A percentile compares a stretch with the other conserved stretches of the same genome.
phyloP scores from a whole-genome alignment of 1,284 basidiomycete genomes.

The Leucoagaricus sp. region DNA sequence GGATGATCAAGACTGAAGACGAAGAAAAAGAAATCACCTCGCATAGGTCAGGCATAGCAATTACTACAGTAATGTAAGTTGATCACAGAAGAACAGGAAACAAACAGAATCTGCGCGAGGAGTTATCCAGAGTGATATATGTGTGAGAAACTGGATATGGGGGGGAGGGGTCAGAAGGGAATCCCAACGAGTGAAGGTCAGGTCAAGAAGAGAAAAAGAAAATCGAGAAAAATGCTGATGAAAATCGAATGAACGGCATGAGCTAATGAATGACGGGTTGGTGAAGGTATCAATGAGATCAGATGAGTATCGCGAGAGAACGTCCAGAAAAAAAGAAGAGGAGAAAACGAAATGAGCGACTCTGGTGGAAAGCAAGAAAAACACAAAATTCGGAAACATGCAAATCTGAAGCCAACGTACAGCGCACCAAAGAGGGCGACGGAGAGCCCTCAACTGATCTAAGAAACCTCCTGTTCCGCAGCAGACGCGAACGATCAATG shows the following conservation, averaged over 20 bases:
- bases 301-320: not conserved
- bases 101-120: conserved; percentile 4
- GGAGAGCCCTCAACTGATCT: not conserved
- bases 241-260: conserved; percentile 8
- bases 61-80: conserved; percentile 22
- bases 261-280: not conserved
- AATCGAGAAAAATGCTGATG: not conserved
- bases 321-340: not conserved
- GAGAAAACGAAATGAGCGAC: conserved; percentile 5
- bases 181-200: conserved; percentile 16
- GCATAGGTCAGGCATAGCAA: conserved; percentile 17
- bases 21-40: conserved; percentile 13
- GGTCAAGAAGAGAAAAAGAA: not conserved
- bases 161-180: no score
- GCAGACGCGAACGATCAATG: conserved; percentile 30
- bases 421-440: conserved; percentile 14
- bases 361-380: not conserved
- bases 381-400: conserved; percentile 15
- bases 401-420: conserved; percentile 19
- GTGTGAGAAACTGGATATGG: no score
- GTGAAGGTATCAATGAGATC: not conserved
- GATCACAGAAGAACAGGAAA: not conserved
- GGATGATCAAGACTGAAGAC: conserved; percentile 1
- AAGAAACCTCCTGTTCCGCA: no score
- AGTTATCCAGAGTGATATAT: not conserved